phyloP scores from a whole-genome alignment of 1,284 basidiomycete species.

The Trametes sp. region DNA sequence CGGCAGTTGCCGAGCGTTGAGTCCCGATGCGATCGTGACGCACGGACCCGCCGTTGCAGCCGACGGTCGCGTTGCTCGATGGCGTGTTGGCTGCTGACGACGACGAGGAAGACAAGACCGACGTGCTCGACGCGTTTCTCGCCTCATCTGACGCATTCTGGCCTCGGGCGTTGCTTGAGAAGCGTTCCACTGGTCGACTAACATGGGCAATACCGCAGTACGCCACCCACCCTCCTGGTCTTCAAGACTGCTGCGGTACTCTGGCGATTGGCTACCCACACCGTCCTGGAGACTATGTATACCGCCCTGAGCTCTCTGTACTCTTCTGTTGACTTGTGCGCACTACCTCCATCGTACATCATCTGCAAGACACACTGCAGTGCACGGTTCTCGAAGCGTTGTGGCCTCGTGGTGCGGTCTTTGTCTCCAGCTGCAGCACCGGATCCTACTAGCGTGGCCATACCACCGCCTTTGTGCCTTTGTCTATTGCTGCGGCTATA shows the following conservation, averaged over 20 bases:
- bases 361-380: background rate
- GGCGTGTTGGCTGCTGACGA: slow-evolving; percentile 7
- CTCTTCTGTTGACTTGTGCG: background rate
- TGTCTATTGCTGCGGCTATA: slow-evolving; percentile 22
- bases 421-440: slow-evolving; percentile 14
- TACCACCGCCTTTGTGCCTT: slow-evolving; percentile 23
- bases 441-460: background rate
- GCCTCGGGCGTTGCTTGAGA: too few relatives aligned
- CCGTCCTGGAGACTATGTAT: background rate
- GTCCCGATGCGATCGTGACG: background rate
- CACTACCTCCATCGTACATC: background rate
- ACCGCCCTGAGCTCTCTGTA: background rate
- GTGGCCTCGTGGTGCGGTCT: slow-evolving; percentile 20
- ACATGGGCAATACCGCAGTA: background rate
- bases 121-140: background rate
- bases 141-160: background rate
- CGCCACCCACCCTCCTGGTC: slow-evolving; percentile 12
- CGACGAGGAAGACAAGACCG: background rate
- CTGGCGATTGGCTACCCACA: background rate
- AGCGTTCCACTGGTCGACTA: background rate
- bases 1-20: slow-evolving; percentile 3
- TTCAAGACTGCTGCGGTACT: slow-evolving; percentile 18
- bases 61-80: background rate
- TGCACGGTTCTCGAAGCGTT: background rate
- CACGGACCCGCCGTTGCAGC: background rate